Base-by-base conservation (phyloP, 1,284 basidiomycete species). In the Laetiporus sulphureus region DNA sequence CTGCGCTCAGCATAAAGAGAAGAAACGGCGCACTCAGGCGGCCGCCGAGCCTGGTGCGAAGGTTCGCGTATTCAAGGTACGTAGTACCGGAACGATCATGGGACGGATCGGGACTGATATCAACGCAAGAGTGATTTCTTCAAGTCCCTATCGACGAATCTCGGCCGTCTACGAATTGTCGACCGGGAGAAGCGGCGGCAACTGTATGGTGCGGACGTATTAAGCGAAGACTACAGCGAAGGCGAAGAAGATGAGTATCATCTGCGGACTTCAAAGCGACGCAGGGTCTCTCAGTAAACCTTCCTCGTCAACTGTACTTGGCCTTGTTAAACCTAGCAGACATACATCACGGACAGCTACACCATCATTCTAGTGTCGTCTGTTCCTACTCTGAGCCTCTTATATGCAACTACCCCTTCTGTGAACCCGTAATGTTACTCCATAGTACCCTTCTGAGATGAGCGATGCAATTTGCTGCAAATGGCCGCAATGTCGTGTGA, bases 41-140 rank as follows among this genome's bases (percentile, higher is more conserved):
- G 58, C 61, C 18, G 55, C 58, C 29, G 61, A 56, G 15, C 61
- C 63, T 6, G 75, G 69, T 19, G 52, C 57, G 8, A 81, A 72
- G 55, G 50, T 73, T 15, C 72, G 73, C 21, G 55, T 79, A 20
- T 56, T 64, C 34, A 84, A 80, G 72, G 83, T 82, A 41, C 47
- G 67, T 55, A 21, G n/a, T n/a, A n/a, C n/a, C n/a, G n/a, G n/a
- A n/a, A n/a, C n/a, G n/a, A n/a, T n/a, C n/a, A n/a, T n/a, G n/a
- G n/a, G n/a, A n/a, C n/a, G n/a, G n/a, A n/a, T n/a, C n/a, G n/a
- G n/a, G n/a, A n/a, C n/a, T n/a, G 8, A 13, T 42, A 12, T 46
- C 27, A 29, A 30, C 11, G 40, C 6, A 47, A 86, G 83, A 77
- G 66, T 50, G 78, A 81, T 25, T 86, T 86, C 53, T 66, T 80